Conservation (phyloP, 805 yeast genomes). For the Debaryomyces castellii region DNA sequence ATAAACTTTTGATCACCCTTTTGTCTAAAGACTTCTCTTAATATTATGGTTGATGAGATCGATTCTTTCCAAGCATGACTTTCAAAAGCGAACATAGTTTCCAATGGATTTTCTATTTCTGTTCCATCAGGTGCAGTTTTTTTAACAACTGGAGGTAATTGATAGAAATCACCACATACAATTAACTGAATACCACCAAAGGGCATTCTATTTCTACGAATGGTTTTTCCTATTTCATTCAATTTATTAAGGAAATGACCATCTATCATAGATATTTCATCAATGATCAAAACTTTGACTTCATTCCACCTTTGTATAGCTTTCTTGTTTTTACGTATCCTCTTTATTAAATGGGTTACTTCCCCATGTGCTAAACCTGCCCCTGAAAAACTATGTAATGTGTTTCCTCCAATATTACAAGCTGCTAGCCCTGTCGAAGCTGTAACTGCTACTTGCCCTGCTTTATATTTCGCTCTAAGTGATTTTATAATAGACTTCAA, state of each 20-base stretch:
- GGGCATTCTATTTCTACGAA: conserved; percentile 50
- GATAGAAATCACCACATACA: conserved; percentile 80
- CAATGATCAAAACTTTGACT: conserved; percentile 63
- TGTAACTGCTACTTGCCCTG: conserved; percentile 64
- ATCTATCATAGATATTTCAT: conserved; percentile 81
- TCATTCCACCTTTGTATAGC: conserved; percentile 54
- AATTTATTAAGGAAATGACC: conserved; percentile 65
- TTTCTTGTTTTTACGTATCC: conserved; percentile 52
- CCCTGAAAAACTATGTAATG: conserved; percentile 76
- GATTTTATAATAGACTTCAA: conserved; percentile 60
- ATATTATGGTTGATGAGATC: conserved; percentile 55
- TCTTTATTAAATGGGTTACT: conserved; percentile 45
- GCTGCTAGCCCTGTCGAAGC: conserved; percentile 88
- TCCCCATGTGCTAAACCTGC: conserved; percentile 69
- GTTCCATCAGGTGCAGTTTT: conserved; percentile 26
- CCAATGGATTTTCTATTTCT: conserved; percentile 16
- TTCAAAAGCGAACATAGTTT: conserved; percentile 61
- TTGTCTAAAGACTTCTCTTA: conserved; percentile 72
- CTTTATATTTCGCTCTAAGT: conserved; percentile 44
- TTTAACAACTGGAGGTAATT: conserved; percentile 69
- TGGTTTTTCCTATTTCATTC: conserved; percentile 54
- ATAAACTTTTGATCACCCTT: conserved; percentile 69
- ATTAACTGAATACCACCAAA: conserved; percentile 82
- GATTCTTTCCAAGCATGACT: conserved; percentile 59
- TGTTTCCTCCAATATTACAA: conserved; percentile 76